Percentiles rank a stretch among this genome's conserved stretches.
Evolutionary conservation across 371 early-diverging fungal species (phyloP).

Genomic region (Mucor circinelloides): DNA sequence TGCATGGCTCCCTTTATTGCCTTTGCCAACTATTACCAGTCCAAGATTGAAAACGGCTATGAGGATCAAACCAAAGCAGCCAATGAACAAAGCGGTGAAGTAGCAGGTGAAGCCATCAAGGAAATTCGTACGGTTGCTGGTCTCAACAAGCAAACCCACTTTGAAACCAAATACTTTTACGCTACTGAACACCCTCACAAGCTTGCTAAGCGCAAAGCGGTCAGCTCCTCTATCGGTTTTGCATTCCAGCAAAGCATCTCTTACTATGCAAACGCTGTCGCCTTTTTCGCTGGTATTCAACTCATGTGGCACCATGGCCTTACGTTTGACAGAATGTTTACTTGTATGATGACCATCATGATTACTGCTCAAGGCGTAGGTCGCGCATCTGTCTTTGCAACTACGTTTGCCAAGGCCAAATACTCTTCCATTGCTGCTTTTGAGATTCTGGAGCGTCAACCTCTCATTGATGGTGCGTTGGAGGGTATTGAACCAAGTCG

Average conservation of each 20-base stretch:
- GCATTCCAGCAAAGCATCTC: slow-evolving; percentile 69
- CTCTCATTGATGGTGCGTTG: slow-evolving; percentile 70
- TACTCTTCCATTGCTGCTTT: slow-evolving; percentile 80
- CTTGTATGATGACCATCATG: slow-evolving; percentile 73
- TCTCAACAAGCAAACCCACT: slow-evolving; percentile 74
- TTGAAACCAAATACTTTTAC: slow-evolving; percentile 60
- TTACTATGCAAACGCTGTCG: slow-evolving; percentile 66
- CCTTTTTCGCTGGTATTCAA: slow-evolving; percentile 61
- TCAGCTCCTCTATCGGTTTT: slow-evolving; percentile 63
- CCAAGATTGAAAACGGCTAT: slow-evolving; percentile 53
- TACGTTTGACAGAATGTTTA: slow-evolving; percentile 52
- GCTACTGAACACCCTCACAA: slow-evolving; percentile 69
- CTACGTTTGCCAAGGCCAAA: slow-evolving; percentile 77
- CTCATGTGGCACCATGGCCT: slow-evolving; percentile 42
- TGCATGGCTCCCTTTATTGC: slow-evolving; percentile 55
- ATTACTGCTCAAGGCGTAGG: slow-evolving; percentile 75
- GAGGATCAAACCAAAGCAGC: slow-evolving; percentile 66
- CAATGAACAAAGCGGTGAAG: slow-evolving; percentile 71
- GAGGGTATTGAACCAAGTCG: slow-evolving; percentile 55
- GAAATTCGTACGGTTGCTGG: slow-evolving; percentile 88
- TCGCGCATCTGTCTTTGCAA: slow-evolving; percentile 57
- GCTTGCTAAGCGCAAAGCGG: slow-evolving; percentile 60
- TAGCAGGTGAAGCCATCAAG: slow-evolving; percentile 84
- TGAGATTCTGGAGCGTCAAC: slow-evolving; percentile 72
- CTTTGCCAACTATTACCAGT: slow-evolving; percentile 47